Evolutionary conservation across 441 rosid genomes (phyloP).

Genomic region (Brassica hybrid): DNA sequence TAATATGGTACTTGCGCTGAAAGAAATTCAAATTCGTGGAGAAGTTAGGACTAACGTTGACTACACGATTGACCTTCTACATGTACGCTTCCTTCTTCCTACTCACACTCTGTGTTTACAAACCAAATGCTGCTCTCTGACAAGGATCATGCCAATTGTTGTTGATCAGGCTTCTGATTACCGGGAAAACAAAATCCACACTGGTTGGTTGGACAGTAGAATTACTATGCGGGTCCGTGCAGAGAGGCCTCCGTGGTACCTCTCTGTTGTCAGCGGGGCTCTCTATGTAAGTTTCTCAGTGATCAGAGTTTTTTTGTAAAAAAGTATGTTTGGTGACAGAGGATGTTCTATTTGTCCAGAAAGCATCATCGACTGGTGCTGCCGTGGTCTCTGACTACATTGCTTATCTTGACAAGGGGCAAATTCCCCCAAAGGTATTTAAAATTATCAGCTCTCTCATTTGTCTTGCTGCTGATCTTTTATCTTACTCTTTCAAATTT

Average conservation of each 20-base stretch:
- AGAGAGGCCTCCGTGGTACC: constrained; percentile 99
- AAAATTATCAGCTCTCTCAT: neutral
- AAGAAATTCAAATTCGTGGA: constrained; percentile 99
- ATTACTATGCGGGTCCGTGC: constrained; percentile 99
- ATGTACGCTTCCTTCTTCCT: constrained; percentile 57
- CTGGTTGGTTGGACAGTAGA: constrained; percentile 99
- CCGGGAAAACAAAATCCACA: constrained; percentile 94
- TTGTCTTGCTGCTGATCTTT: neutral
- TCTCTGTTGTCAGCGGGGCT: constrained; percentile 99
- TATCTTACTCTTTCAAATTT: constrained; percentile 29
- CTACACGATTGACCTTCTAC: constrained; percentile 95
- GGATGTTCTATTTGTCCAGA: constrained; percentile 57
- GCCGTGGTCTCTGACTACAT: constrained; percentile 96
- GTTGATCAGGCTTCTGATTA: constrained; percentile 88
- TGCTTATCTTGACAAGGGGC: constrained; percentile 99
- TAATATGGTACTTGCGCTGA: constrained; percentile 99
- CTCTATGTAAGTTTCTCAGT: constrained; percentile 68
- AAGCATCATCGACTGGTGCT: constrained; percentile 94
- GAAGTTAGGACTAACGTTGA: constrained; percentile 98
- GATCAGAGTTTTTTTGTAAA: constrained; percentile 1
- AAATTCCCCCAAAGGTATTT: constrained; percentile 99
- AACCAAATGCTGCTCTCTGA: neutral
- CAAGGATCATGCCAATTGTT: constrained; percentile 34
- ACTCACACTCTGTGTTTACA: neutral
- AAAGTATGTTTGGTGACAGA: constrained; percentile 23